Percentiles rank a stretch among this genome's conserved stretches.
Evolutionary conservation across 257 asterid species (phyloP).

Genomic region (Forsythia viridissima): DNA sequence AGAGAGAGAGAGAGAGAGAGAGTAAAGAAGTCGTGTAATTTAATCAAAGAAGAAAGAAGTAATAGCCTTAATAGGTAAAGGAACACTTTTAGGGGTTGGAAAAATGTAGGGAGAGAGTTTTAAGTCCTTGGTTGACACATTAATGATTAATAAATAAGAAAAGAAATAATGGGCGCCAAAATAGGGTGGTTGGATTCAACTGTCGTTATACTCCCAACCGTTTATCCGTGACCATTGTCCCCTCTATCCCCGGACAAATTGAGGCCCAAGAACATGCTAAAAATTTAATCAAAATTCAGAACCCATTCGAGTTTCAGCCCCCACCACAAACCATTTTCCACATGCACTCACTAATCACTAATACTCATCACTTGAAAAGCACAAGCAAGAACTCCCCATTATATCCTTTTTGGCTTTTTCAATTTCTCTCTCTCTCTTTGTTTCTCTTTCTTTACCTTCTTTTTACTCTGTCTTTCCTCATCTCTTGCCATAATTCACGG

Average conservation of each 20-base stretch:
- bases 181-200: constrained; percentile 39
- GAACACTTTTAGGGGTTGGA: background rate
- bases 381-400: constrained; percentile 20
- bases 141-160: background rate
- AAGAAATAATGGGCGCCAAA: constrained; percentile 34
- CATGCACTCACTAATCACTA: constrained; percentile 46
- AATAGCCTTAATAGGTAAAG: no score
- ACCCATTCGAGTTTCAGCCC: constrained; percentile 17
- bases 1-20: no score
- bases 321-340: constrained; percentile 44
- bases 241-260: constrained; percentile 30
- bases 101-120: background rate
- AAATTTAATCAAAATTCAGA: background rate
- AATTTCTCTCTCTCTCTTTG: background rate
- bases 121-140: background rate
- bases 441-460: background rate
- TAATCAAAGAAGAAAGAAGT: no score
- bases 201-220: constrained; percentile 57
- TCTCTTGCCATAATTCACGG: constrained; percentile 45
- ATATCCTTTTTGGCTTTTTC: background rate
- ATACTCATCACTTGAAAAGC: constrained; percentile 46
- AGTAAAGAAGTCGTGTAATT: background rate
- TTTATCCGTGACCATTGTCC: constrained; percentile 65
- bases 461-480: constrained; percentile 3
- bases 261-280: background rate